Conservation (phyloP, 2,329 filamentous ascomycete species). For the Emergomyces pasteurianus region DNA sequence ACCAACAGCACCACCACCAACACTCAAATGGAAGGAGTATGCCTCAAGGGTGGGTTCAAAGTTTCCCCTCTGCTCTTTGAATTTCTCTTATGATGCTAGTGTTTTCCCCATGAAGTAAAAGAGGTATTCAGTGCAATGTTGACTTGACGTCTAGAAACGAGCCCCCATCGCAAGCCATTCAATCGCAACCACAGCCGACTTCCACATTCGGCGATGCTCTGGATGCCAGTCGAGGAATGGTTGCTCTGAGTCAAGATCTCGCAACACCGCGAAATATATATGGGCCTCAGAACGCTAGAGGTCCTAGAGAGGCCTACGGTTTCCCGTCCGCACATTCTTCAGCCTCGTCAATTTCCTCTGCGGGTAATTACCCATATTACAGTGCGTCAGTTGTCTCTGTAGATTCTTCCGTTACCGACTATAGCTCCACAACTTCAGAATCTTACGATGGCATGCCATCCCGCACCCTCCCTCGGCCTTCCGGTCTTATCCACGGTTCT, state of each 20-base stretch:
- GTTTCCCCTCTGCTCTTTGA: neutral
- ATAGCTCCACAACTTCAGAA: conserved; percentile 79
- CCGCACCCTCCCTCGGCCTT: conserved; percentile 71
- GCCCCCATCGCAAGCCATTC: conserved; percentile 38
- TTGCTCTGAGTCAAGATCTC: conserved; percentile 84
- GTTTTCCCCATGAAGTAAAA: neutral
- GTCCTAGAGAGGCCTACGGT: conserved; percentile 75
- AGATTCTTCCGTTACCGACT: conserved; percentile 78
- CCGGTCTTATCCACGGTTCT: conserved; percentile 48
- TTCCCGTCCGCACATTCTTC: conserved; percentile 85
- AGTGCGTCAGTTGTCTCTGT: conserved; percentile 58
- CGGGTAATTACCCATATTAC: conserved; percentile 75
- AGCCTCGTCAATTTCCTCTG: conserved; percentile 82
- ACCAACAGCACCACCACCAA: conserved; percentile 45
- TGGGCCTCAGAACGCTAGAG: conserved; percentile 53
- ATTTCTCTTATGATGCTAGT: neutral
- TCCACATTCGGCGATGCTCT: conserved; percentile 77
- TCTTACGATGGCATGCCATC: conserved; percentile 67
- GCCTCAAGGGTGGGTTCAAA: conserved; percentile 67
- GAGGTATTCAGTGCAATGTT: neutral
- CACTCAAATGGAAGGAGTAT: conserved; percentile 52
- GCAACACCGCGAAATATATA: conserved; percentile 77
- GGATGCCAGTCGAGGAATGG: conserved; percentile 87
- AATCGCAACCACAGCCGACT: conserved; percentile 36
- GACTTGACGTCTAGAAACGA: conserved; percentile 17